Conservation (phyloP, 805 yeast genomes). For the Wickerhamiella musiphila region DNA sequence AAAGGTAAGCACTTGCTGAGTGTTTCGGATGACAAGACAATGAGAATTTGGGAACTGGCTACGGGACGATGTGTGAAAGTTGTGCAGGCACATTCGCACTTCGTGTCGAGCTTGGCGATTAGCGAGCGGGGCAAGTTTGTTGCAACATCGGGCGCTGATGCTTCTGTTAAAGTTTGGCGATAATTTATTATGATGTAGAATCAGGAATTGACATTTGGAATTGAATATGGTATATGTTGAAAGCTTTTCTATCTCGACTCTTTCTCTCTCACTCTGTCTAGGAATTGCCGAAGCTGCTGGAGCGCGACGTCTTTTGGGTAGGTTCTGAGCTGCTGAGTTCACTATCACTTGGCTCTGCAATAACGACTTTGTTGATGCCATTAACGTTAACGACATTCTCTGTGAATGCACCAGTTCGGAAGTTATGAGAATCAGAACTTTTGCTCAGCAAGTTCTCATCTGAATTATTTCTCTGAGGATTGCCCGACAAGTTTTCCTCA, state of each 20-base stretch:
- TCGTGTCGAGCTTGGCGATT: constrained; percentile 56
- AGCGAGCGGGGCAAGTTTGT: constrained; percentile 31
- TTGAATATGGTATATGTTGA: too few relatives aligned
- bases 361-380: constrained; percentile 74
- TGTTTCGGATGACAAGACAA: constrained; percentile 62
- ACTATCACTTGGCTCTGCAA: constrained; percentile 15
- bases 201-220: too few relatives aligned
- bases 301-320: not conserved
- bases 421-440: constrained; percentile 8
- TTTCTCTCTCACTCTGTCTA: too few relatives aligned
- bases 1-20: constrained; percentile 52
- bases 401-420: constrained; percentile 41
- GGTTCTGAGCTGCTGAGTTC: not conserved
- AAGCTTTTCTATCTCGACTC: too few relatives aligned
- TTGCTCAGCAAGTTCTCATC: not conserved
- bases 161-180: constrained; percentile 36
- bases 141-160: constrained; percentile 48
- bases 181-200: not conserved
- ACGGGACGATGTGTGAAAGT: constrained; percentile 31
- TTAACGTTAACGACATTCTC: constrained; percentile 71
- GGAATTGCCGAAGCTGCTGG: not conserved
- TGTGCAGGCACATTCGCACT: constrained; percentile 51
- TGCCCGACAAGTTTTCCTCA: constrained; percentile 5
- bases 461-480: not conserved
- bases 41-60: constrained; percentile 61